phyloP scores from a whole-genome alignment of 345 rosid species.

The Salix purpurea region DNA sequence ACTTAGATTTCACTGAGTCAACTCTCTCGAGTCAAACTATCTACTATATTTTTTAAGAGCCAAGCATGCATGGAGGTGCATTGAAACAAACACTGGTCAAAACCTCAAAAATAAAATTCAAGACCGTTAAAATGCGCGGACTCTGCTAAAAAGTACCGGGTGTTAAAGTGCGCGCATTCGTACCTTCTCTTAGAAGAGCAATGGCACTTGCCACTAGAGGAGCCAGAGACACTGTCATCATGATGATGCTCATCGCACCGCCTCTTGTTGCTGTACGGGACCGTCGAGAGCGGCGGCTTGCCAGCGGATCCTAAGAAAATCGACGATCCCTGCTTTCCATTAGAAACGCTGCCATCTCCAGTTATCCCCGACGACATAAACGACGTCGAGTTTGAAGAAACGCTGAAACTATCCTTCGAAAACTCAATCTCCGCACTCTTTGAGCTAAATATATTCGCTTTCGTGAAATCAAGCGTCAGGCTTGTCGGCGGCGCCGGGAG shows the following conservation, averaged over 20 bases:
- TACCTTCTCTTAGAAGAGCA: slow-evolving; percentile 84
- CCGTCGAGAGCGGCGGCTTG: slow-evolving; percentile 65
- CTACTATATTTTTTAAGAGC: too few relatives aligned
- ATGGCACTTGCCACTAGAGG: slow-evolving; percentile 65
- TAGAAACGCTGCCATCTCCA: slow-evolving; percentile 91
- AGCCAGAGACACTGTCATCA: slow-evolving; percentile 56
- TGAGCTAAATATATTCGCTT: slow-evolving; percentile 43
- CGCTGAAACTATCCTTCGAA: slow-evolving; percentile 65
- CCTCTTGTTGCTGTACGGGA: slow-evolving; percentile 50
- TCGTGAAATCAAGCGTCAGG: slow-evolving; percentile 79
- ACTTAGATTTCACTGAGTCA: not conserved
- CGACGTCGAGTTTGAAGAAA: slow-evolving; percentile 71
- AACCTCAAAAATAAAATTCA: not conserved
- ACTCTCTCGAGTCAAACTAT: not conserved
- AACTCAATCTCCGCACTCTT: slow-evolving; percentile 54
- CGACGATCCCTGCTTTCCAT: slow-evolving; percentile 71
- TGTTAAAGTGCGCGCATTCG: not conserved
- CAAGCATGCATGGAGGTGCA: too few relatives aligned
- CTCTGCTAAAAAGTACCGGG: not conserved
- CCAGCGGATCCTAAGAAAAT: slow-evolving; percentile 61
- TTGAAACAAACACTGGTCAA: not conserved
- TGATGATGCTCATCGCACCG: slow-evolving; percentile 64
- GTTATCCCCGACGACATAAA: slow-evolving; percentile 81
- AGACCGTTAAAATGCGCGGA: slow-evolving; percentile 10
- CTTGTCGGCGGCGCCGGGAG: slow-evolving; percentile 17